A percentile compares a stretch with the other conserved stretches of the same genome.
These are phyloP conservation scores for Claviceps maximensis DNA, from an alignment of 2,329 filamentous ascomycete species.

Conservation along the genomic window DNA sequence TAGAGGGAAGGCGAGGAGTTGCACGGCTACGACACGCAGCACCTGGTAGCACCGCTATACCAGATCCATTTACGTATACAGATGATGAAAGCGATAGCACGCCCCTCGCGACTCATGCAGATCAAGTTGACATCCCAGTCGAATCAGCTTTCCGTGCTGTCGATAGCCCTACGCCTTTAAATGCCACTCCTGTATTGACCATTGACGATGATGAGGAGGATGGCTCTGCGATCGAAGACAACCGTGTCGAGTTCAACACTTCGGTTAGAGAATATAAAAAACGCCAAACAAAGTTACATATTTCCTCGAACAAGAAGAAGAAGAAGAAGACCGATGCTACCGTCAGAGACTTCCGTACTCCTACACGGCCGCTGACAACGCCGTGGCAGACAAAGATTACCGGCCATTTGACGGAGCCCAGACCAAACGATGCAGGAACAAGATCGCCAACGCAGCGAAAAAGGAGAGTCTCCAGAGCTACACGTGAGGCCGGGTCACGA, in stretches of 20 bases:
- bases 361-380: slow-evolving; percentile 11
- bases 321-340: slow-evolving; percentile 12
- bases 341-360: slow-evolving; percentile 5
- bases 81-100: neutral
- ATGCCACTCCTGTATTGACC: neutral
- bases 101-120: neutral
- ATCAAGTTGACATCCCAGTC: neutral
- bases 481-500: neutral
- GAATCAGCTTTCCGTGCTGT: neutral
- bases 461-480: neutral
- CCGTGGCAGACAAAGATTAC: slow-evolving; percentile 21
- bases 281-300: slow-evolving; percentile 20
- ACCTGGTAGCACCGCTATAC: slow-evolving; percentile 14
- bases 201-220: slow-evolving; percentile 19
- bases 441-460: neutral
- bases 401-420: slow-evolving; percentile 12
- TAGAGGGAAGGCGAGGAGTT: slow-evolving; percentile 32
- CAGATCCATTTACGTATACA: slow-evolving; percentile 33
- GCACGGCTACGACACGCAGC: slow-evolving; percentile 30
- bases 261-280: slow-evolving; percentile 27
- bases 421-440: neutral
- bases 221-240: slow-evolving; percentile 33
- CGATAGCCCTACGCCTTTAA: neutral
- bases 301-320: slow-evolving; percentile 12
- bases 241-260: slow-evolving; percentile 38